Evolutionary conservation across 495 filamentous ascomycete species (phyloP).

Genomic region (Penicillium parvum): DNA sequence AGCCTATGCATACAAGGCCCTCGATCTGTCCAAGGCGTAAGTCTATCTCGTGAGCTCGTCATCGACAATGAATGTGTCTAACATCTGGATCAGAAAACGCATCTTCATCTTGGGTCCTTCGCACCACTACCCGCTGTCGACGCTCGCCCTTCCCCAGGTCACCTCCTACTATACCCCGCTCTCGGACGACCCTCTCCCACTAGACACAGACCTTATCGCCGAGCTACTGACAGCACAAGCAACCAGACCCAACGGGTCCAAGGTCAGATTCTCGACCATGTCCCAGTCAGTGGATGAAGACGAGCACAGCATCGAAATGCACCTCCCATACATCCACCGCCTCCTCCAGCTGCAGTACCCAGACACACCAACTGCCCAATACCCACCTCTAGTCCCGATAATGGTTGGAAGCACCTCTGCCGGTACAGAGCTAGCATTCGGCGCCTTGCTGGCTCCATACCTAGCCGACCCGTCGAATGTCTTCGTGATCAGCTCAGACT

Average conservation of each 20-base stretch:
- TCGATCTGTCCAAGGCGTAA: slow-evolving; percentile 79
- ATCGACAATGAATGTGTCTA: background rate
- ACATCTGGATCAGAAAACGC: slow-evolving; percentile 58
- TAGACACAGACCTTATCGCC: slow-evolving; percentile 65
- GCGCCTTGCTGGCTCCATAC: slow-evolving; percentile 70
- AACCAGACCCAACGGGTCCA: slow-evolving; percentile 29
- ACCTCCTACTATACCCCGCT: slow-evolving; percentile 80
- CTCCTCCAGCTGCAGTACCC: slow-evolving; percentile 50
- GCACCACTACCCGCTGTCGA: slow-evolving; percentile 76
- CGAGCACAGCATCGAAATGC: slow-evolving; percentile 97
- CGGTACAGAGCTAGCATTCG: slow-evolving; percentile 63
- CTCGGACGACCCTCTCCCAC: slow-evolving; percentile 64
- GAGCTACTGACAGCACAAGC: slow-evolving; percentile 53
- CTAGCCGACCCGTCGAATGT: slow-evolving; percentile 69
- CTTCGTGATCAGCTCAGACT: slow-evolving; percentile 90
- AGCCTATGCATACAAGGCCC: slow-evolving; percentile 88
- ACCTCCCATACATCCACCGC: slow-evolving; percentile 91
- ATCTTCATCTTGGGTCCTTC: slow-evolving; percentile 94
- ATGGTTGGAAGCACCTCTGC: slow-evolving; percentile 75
- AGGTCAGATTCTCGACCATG: slow-evolving; percentile 67
- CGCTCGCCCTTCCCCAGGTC: slow-evolving; percentile 72
- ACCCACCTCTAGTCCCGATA: slow-evolving; percentile 79
- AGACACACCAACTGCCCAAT: slow-evolving; percentile 37
- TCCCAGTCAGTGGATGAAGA: slow-evolving; percentile 64
- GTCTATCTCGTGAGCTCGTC: slow-evolving; percentile 9